phyloP scores from a whole-genome alignment of 2,329 filamentous ascomycete species.

The Epichloe scottii region DNA sequence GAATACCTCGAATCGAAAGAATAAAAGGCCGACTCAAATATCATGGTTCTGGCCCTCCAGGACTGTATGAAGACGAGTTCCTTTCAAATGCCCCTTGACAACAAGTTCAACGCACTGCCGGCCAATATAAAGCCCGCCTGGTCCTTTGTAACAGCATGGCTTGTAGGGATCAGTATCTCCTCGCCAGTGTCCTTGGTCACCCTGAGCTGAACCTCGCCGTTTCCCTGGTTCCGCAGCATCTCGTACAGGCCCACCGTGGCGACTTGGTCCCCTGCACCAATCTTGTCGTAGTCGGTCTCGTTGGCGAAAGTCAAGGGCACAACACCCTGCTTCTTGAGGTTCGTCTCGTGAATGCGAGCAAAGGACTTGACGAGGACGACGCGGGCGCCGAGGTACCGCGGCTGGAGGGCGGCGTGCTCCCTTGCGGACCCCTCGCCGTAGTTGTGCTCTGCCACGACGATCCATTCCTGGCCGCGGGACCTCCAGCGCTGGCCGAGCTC shows the following conservation, averaged over 20 bases:
- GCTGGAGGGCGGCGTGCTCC: slow-evolving; percentile 83
- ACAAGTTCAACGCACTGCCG: slow-evolving; percentile 82
- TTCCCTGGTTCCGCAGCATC: slow-evolving; percentile 64
- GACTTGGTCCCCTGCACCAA: slow-evolving; percentile 74
- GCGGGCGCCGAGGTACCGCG: slow-evolving; percentile 76
- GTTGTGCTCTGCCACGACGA: slow-evolving; percentile 95
- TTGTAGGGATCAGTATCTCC: slow-evolving; percentile 60
- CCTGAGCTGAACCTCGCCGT: slow-evolving; percentile 59
- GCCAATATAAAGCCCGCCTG: slow-evolving; percentile 88
- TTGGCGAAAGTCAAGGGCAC: slow-evolving; percentile 85
- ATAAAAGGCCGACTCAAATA: too few species aligned
- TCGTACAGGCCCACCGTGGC: slow-evolving; percentile 73
- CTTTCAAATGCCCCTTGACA: slow-evolving; percentile 45
- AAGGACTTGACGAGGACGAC: slow-evolving; percentile 80
- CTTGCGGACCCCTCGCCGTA: slow-evolving; percentile 85
- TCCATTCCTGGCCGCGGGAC: slow-evolving; percentile 61
- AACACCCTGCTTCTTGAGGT: slow-evolving; percentile 94
- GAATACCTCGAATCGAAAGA: too few species aligned
- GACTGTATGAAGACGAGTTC: neutral
- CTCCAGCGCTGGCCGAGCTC: slow-evolving; percentile 81
- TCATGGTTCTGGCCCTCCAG: too few species aligned
- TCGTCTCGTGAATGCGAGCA: slow-evolving; percentile 88
- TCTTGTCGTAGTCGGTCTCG: slow-evolving; percentile 75
- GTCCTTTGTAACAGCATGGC: slow-evolving; percentile 77
- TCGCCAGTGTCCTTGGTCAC: slow-evolving; percentile 53